A percentile compares a stretch with the other conserved stretches of the same genome.
These are phyloP conservation scores for Daldinia grandis DNA, from an alignment of 495 filamentous ascomycete genomes.

Conservation along the genomic window DNA sequence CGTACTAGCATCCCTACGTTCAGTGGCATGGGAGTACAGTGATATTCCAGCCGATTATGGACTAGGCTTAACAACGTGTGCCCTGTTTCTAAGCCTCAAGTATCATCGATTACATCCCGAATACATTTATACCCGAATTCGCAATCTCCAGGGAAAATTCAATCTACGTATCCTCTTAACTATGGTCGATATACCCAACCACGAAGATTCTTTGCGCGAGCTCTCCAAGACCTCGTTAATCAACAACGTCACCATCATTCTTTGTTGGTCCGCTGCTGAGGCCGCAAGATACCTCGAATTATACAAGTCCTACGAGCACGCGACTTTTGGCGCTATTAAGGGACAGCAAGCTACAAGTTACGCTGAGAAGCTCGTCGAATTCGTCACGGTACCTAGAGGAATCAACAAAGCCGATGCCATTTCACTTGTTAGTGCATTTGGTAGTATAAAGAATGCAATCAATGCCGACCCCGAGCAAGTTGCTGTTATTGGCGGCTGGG, in stretches of 20 bases:
- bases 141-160: conserved; percentile 79
- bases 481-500: conserved; percentile 84
- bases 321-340: conserved; percentile 79
- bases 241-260: conserved; percentile 88
- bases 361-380: conserved; percentile 88
- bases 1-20: conserved; percentile 80
- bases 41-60: conserved; percentile 95
- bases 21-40: conserved; percentile 94
- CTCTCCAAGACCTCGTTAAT: conserved; percentile 84
- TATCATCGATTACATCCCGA: conserved; percentile 98
- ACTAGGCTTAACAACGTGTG: conserved; percentile 86
- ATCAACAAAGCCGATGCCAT: conserved; percentile 96
- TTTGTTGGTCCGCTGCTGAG: conserved; percentile 94
- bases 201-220: conserved; percentile 81
- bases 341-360: conserved; percentile 84
- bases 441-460: conserved; percentile 81
- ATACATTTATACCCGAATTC: conserved; percentile 95
- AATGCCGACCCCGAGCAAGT: conserved; percentile 90
- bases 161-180: conserved; percentile 82
- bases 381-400: conserved; percentile 85
- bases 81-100: conserved; percentile 91
- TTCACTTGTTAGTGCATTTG: conserved; percentile 85
- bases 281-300: conserved; percentile 91
- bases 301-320: conserved; percentile 92
- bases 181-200: conserved; percentile 92